phyloP scores from a whole-genome alignment of 2,329 filamentous ascomycete genomes.

The Paecilomyces sp. region DNA sequence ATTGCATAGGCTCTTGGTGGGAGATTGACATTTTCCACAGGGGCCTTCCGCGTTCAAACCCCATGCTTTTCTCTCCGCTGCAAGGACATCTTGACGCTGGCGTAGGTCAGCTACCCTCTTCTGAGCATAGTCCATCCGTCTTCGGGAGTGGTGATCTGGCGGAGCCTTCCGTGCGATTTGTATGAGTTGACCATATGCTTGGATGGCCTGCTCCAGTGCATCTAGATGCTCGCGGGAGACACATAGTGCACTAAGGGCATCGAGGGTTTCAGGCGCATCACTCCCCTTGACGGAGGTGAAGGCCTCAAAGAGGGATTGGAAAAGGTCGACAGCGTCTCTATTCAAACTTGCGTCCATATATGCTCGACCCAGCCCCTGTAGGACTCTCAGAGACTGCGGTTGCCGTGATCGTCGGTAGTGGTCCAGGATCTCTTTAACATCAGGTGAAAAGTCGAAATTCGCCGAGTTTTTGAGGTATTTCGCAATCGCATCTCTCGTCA shows the following conservation, averaged over 20 bases:
- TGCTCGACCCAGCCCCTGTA: conserved; percentile 18
- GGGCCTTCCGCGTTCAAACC: conserved; percentile 14
- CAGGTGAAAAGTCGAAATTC: conserved; percentile 21
- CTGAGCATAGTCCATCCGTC: conserved; percentile 18
- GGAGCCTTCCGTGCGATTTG: conserved; percentile 17
- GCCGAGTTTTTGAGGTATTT: conserved; percentile 19
- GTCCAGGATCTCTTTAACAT: conserved; percentile 19
- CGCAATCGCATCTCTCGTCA: conserved; percentile 17
- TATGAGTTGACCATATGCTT: conserved; percentile 20
- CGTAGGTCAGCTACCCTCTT: conserved; percentile 20
- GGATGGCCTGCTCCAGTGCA: conserved; percentile 20
- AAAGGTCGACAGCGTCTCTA: conserved; percentile 19
- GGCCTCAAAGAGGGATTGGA: conserved; percentile 19
- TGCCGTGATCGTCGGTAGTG: conserved; percentile 18
- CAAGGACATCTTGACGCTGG: conserved; percentile 16
- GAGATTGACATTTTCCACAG: conserved; percentile 14
- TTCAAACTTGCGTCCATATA: conserved; percentile 23
- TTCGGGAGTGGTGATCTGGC: conserved; percentile 17
- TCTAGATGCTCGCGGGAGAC: conserved; percentile 21
- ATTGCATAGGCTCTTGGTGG: conserved; percentile 18
- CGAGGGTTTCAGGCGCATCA: conserved; percentile 20
- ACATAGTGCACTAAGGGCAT: conserved; percentile 22
- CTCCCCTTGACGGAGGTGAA: conserved; percentile 16
- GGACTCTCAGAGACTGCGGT: conserved; percentile 17
- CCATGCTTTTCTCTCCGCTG: conserved; percentile 19